A percentile compares a stretch with the other conserved stretches of the same genome.
Conservation (phyloP, 2,329 filamentous ascomycete species). For the Trichoderma harzianum region DNA sequence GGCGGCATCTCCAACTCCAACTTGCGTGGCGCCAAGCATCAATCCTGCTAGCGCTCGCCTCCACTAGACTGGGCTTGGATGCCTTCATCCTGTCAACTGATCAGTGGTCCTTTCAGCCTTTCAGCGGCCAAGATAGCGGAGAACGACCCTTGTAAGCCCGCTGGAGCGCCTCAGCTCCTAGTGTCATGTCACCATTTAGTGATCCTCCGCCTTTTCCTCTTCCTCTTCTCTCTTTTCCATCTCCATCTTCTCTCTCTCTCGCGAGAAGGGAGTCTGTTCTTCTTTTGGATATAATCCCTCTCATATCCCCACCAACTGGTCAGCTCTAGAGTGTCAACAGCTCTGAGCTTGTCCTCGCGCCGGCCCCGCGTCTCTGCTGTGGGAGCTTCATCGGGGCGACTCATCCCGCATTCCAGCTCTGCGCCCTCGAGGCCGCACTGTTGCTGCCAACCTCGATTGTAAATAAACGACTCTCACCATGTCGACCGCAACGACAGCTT, state of each 20-base stretch:
- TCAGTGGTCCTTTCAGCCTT: not conserved
- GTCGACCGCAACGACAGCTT: conserved; percentile 26
- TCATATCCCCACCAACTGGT: not conserved
- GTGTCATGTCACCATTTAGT: not conserved
- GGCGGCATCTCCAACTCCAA: not conserved
- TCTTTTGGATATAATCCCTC: not conserved
- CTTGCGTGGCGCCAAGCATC: conserved; percentile 1
- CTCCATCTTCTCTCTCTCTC: not conserved
- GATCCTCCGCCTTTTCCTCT: not conserved
- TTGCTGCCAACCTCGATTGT: not conserved
- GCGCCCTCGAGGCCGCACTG: not conserved
- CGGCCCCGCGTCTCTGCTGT: not conserved
- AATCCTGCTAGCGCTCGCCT: not conserved
- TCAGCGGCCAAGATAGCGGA: not conserved
- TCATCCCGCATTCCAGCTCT: not conserved
- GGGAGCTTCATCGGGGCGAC: not conserved
- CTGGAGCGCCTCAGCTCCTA: not conserved
- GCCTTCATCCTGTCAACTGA: conserved; percentile 4
- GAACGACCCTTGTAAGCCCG: conserved; percentile 7
- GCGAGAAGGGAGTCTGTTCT: not conserved
- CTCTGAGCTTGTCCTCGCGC: not conserved
- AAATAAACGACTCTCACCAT: not conserved
- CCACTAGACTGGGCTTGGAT: not conserved
- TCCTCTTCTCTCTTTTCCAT: not conserved
- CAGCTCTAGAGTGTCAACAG: not conserved